Conservation (phyloP, 495 filamentous ascomycete genomes). For the Astrocystis sublimbata region DNA sequence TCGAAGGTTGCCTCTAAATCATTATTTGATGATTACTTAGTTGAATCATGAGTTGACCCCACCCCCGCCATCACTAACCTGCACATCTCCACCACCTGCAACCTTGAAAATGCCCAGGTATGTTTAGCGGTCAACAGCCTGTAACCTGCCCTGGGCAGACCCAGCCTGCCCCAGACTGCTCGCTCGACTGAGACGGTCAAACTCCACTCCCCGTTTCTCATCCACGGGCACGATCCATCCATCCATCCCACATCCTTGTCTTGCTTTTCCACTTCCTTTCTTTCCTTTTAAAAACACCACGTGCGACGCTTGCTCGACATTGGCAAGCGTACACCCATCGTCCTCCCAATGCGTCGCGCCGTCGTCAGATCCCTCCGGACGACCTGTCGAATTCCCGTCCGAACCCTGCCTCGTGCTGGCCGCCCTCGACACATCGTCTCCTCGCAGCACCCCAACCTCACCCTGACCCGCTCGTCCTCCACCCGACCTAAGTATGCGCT, state of each 20-base stretch:
- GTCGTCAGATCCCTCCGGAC: slow-evolving; percentile 47
- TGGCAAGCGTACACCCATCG: slow-evolving; percentile 24
- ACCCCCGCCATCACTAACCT: background rate
- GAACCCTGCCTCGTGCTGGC: slow-evolving; percentile 40
- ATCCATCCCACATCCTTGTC: slow-evolving; percentile 13
- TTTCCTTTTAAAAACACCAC: slow-evolving; percentile 17
- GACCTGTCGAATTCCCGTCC: slow-evolving; percentile 44
- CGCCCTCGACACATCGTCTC: slow-evolving; percentile 34
- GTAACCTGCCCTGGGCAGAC: no score
- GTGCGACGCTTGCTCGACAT: slow-evolving; percentile 14
- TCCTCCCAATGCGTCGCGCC: slow-evolving; percentile 48
- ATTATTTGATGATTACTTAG: background rate
- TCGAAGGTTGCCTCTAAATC: background rate
- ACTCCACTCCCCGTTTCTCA: background rate
- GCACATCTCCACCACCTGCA: no score
- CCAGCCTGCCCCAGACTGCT: no score
- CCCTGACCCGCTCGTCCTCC: slow-evolving; percentile 23
- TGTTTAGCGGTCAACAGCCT: no score
- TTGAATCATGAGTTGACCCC: background rate
- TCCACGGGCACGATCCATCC: background rate
- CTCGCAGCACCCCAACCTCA: slow-evolving; percentile 26
- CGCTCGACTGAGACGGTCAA: no score
- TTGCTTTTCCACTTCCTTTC: slow-evolving; percentile 4
- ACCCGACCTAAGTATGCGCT: slow-evolving; percentile 28
- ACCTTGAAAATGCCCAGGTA: no score